Evolutionary conservation across 2,329 filamentous ascomycete genomes (phyloP), one percentile per base, ranked within the genome.

Genomic region (Hypomyces rosellus): DNA sequence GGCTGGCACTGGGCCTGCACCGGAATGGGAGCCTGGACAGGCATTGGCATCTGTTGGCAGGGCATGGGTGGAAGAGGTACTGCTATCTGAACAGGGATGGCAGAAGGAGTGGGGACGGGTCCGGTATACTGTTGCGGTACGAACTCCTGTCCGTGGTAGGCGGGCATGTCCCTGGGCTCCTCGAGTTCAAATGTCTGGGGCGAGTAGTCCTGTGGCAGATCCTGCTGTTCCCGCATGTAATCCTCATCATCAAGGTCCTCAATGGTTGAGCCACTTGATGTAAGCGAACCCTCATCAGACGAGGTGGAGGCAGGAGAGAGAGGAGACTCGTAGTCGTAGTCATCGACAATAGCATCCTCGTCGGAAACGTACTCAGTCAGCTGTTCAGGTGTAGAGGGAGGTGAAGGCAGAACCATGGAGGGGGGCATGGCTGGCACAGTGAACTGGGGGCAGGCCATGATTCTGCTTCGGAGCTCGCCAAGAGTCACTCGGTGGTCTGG

Each of bases 401-500:
- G 69, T 15, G 70, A 67, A 16, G 68, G 63, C 52, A 72, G 59
- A n/a, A 62, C 57, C 61, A 66, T 55, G 53, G 57, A 39, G 57
- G 64, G 52, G 63, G n/a, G n/a, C n/a, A 65, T 57, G 50, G 61
- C 51, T 56, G 65, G 75, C 44, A 68, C 73, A 52, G 86, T 95
- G 67, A 96, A 89, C 57, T 76, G 75, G 33, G 84, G 75, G 74
- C 91, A 96, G 55, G 82, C 77, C 61, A 86, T 67, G 65, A 97
- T 93, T 65, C 86, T 75, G 58, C 81, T 76, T 63, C 86, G 84
- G 50, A 99, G 79, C 70, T 96, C 88, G 50, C 82, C 72, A 56
- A 99, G 79, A 50, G 84, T 85, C 63, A 95, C 91, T 67, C 93
- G 80, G 66, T 89, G 82, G 61, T 84, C 78, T 51, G 93, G 91